Conservation (phyloP, 2,329 filamentous ascomycete genomes). For the Stemphylium lycopersici region DNA sequence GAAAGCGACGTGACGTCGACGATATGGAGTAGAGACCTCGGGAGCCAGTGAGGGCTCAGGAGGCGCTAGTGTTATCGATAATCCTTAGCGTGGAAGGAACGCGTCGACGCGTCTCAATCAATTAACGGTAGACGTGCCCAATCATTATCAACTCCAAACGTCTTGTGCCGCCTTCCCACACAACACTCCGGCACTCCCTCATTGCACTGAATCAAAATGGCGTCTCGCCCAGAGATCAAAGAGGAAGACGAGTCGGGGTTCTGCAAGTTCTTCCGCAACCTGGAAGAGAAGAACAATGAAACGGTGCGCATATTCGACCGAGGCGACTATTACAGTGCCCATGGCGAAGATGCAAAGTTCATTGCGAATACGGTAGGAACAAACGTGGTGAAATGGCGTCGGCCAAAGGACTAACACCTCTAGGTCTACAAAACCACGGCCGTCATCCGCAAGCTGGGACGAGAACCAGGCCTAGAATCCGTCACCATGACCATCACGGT, state of each 20-base stretch:
- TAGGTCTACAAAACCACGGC: constrained; percentile 97
- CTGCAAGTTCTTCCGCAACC: constrained; percentile 93
- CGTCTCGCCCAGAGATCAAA: constrained; percentile 63
- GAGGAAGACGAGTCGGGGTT: constrained; percentile 97
- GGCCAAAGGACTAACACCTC: not conserved
- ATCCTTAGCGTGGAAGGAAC: constrained; percentile 2
- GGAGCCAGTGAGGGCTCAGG: not conserved
- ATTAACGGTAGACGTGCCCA: constrained; percentile 7
- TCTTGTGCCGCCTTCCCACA: not conserved
- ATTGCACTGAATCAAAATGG: constrained; percentile 48
- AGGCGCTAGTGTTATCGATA: constrained; percentile 2
- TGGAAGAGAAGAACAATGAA: constrained; percentile 72
- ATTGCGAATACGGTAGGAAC: constrained; percentile 73
- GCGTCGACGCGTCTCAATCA: constrained; percentile 13
- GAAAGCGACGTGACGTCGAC: too few species aligned
- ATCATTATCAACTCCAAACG: constrained; percentile 1
- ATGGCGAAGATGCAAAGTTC: constrained; percentile 82
- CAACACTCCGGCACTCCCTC: not conserved
- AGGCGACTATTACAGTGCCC: constrained; percentile 94
- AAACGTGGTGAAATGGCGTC: not conserved
- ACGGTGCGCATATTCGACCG: constrained; percentile 92
- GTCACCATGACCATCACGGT: constrained; percentile 96
- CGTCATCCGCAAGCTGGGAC: constrained; percentile 87
- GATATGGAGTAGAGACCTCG: not conserved
- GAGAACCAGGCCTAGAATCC: constrained; percentile 83